These are phyloP conservation scores for Thecaphora frezii DNA, from an alignment of 1,284 basidiomycete species.

Conservation along the genomic window DNA sequence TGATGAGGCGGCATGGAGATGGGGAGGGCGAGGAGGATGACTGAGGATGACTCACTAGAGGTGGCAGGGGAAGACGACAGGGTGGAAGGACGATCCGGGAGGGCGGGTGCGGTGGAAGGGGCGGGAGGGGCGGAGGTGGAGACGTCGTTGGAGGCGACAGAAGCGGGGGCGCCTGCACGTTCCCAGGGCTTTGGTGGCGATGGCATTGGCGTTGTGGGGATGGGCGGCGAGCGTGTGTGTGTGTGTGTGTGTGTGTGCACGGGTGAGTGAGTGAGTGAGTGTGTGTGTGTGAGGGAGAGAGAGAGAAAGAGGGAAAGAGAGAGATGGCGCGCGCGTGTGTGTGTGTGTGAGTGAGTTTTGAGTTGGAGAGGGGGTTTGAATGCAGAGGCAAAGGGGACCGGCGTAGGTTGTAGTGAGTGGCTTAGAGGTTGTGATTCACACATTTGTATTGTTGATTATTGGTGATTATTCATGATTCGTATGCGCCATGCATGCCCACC, in stretches of 20 bases:
- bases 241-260: neutral
- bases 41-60: neutral
- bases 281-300: neutral
- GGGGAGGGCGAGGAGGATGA: neutral
- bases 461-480: too few relatives aligned
- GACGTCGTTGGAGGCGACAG: constrained; percentile 9
- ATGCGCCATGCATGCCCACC: too few relatives aligned
- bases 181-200: constrained; percentile 59
- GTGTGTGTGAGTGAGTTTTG: neutral
- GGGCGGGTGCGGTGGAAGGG: constrained; percentile 30
- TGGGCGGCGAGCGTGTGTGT: neutral
- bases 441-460: too few relatives aligned
- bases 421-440: too few relatives aligned
- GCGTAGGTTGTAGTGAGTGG: too few relatives aligned
- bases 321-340: neutral
- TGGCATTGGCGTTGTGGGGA: constrained; percentile 31
- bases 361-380: too few relatives aligned
- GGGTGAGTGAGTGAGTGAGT: neutral
- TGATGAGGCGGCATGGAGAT: neutral
- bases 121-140: constrained; percentile 19
- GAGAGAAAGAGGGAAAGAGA: neutral
- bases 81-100: constrained; percentile 54
- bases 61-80: constrained; percentile 13
- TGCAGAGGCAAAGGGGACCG: too few relatives aligned
- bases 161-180: constrained; percentile 41